Percentiles rank a stretch among this genome's conserved stretches.
Conservation (phyloP, 129 eudicot genomes). For the carrot (Daucus carota) region DNA sequence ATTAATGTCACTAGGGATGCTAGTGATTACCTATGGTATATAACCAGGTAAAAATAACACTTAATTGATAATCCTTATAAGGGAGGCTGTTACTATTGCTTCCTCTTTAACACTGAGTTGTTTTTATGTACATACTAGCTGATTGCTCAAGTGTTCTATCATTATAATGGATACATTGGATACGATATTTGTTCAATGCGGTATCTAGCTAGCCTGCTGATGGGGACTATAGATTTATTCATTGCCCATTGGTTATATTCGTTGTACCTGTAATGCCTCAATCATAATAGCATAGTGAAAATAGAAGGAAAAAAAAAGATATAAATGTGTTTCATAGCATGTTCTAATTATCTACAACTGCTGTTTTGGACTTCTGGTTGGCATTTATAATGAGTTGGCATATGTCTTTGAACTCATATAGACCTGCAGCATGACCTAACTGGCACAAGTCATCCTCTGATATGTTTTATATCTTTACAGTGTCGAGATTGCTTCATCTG, state of each 20-base stretch:
- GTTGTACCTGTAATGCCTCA: background rate
- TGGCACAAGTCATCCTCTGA: background rate
- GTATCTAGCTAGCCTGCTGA: background rate
- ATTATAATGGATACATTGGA: background rate
- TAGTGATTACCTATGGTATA: slow-evolving; percentile 92
- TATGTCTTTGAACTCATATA: background rate
- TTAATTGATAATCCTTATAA: too few relatives aligned
- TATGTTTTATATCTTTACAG: slow-evolving; percentile 28
- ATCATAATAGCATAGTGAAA: background rate
- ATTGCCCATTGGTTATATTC: background rate
- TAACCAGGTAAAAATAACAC: slow-evolving; percentile 45
- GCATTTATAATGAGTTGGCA: background rate
- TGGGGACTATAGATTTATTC: background rate
- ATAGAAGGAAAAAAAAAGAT: background rate
- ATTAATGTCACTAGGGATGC: slow-evolving; percentile 85
- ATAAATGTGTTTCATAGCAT: background rate
- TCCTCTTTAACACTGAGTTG: background rate
- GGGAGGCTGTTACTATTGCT: too few relatives aligned
- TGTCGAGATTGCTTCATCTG: slow-evolving; percentile 65
- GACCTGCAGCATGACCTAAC: background rate
- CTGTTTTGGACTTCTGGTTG: background rate
- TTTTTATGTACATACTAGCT: background rate
- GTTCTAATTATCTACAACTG: background rate
- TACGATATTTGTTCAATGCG: background rate
- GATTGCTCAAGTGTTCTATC: background rate